These are phyloP conservation scores for Umbellularia californica DNA, from an alignment of 164 flowering plant genomes.

Conservation along the genomic window DNA sequence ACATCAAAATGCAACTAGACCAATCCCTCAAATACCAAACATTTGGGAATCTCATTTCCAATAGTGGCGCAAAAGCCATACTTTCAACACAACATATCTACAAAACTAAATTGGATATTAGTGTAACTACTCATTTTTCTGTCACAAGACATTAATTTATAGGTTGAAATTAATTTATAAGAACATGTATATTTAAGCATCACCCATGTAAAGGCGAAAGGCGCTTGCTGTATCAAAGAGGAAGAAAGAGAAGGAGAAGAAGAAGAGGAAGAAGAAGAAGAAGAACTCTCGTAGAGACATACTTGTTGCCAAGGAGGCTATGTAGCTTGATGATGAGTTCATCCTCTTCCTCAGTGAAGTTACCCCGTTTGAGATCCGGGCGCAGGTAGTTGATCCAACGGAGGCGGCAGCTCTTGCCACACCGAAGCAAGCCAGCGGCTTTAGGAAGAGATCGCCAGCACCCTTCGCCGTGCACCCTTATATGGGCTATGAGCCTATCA, in stretches of 20 bases:
- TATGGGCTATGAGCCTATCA: constrained; percentile 78
- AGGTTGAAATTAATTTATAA: too few species aligned
- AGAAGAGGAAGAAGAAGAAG: not conserved
- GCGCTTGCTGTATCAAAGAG: too few species aligned
- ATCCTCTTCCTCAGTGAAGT: constrained; percentile 93
- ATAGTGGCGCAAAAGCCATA: too few species aligned
- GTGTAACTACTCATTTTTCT: too few species aligned
- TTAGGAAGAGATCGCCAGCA: constrained; percentile 99
- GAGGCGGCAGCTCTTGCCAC: constrained; percentile 92
- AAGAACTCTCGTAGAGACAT: not conserved
- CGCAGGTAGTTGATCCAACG: constrained; percentile 96
- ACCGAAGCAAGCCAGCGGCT: constrained; percentile 93
- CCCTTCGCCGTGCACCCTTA: constrained; percentile 89
- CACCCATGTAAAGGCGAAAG: too few species aligned
- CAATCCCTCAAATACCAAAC: too few species aligned
- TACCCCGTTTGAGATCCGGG: constrained; percentile 94
- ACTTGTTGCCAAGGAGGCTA: constrained; percentile 97
- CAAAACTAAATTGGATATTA: too few species aligned
- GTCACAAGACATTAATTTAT: too few species aligned
- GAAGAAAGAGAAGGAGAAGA: not conserved
- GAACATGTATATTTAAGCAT: too few species aligned
- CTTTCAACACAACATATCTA: too few species aligned
- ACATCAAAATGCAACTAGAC: too few species aligned
- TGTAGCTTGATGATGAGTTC: constrained; percentile 94
- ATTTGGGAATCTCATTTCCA: too few species aligned